Evolutionary conservation across 257 asterid genomes (phyloP).

Genomic region (Leptodermis oblonga): DNA sequence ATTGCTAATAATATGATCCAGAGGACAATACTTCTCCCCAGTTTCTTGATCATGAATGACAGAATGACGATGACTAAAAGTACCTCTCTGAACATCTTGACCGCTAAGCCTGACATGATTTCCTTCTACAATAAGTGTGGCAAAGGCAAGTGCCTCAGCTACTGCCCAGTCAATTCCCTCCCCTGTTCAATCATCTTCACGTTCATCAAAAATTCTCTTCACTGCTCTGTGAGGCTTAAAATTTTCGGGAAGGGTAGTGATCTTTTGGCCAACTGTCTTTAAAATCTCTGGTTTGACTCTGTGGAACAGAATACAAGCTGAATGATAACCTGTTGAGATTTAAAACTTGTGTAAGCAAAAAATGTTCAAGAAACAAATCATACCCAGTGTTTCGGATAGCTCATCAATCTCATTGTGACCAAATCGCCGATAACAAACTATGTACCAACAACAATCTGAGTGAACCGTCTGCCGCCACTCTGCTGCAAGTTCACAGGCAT

Average conservation of each 20-base stretch:
- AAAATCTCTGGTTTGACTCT: conserved; percentile 89
- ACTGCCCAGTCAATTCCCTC: conserved; percentile 98
- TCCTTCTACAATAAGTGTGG: conserved; percentile 88
- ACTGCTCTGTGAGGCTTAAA: conserved; percentile 85
- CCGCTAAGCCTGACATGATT: conserved; percentile 98
- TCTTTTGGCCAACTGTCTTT: conserved; percentile 86
- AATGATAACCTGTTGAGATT: conserved; percentile 7
- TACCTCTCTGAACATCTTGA: conserved; percentile 96
- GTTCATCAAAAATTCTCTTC: conserved; percentile 73
- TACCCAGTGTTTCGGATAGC: conserved; percentile 89
- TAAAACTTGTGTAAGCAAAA: background rate
- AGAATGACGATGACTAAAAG: conserved; percentile 93
- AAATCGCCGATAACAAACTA: conserved; percentile 86
- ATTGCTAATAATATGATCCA: conserved; percentile 79
- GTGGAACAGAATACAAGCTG: conserved; percentile 19
- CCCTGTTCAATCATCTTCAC: conserved; percentile 92
- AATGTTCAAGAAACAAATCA: conserved; percentile 13
- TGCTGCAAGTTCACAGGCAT: conserved; percentile 92
- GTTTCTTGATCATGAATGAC: conserved; percentile 93
- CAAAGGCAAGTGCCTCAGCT: conserved; percentile 96
- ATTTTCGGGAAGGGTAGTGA: conserved; percentile 72
- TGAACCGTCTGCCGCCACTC: conserved; percentile 97
- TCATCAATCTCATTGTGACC: conserved; percentile 97
- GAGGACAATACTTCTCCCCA: conserved; percentile 74
- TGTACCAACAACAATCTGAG: conserved; percentile 85